phyloP scores from a whole-genome alignment of 2,329 filamentous ascomycete genomes.

The Diaporthe citrichinensis region DNA sequence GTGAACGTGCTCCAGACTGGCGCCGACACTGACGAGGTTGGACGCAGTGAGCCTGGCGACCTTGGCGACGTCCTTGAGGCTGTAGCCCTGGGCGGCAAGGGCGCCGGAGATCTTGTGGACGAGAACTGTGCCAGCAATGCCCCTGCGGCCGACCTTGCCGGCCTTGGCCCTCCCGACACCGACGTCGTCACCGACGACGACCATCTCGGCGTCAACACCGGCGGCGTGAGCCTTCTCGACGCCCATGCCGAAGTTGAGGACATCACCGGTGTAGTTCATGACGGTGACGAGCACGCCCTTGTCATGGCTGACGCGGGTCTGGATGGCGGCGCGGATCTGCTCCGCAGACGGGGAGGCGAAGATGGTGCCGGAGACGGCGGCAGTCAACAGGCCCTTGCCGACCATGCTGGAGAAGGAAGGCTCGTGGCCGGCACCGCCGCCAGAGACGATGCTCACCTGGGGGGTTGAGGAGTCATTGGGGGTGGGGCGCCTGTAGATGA shows the following conservation, averaged over 20 bases:
- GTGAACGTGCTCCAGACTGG: slow-evolving; percentile 91
- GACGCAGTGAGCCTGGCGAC: slow-evolving; percentile 79
- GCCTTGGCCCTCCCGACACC: slow-evolving; percentile 85
- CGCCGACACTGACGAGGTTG: slow-evolving; percentile 88
- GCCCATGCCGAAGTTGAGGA: slow-evolving; percentile 93
- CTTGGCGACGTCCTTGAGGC: slow-evolving; percentile 78
- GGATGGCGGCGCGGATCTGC: slow-evolving; percentile 84
- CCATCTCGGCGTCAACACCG: slow-evolving; percentile 85
- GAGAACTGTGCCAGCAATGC: slow-evolving; percentile 91
- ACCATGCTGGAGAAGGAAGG: slow-evolving; percentile 91
- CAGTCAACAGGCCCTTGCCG: slow-evolving; percentile 83
- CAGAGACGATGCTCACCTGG: slow-evolving; percentile 87
- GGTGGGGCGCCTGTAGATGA: slow-evolving; percentile 80
- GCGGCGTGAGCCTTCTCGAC: slow-evolving; percentile 91
- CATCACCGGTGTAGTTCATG: slow-evolving; percentile 94
- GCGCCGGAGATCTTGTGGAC: slow-evolving; percentile 94
- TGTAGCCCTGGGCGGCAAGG: slow-evolving; percentile 78
- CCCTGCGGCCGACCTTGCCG: slow-evolving; percentile 92
- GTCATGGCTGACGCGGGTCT: slow-evolving; percentile 73
- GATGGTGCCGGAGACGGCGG: slow-evolving; percentile 87
- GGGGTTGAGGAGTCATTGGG: slow-evolving; percentile 58
- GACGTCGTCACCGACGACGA: slow-evolving; percentile 92
- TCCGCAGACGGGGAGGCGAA: slow-evolving; percentile 83
- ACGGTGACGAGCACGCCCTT: slow-evolving; percentile 88
- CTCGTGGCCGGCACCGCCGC: slow-evolving; percentile 92